Evolutionary conservation across 2,329 filamentous ascomycete genomes (phyloP).

Genomic region (Monilinia vaccinii-corymbosi): DNA sequence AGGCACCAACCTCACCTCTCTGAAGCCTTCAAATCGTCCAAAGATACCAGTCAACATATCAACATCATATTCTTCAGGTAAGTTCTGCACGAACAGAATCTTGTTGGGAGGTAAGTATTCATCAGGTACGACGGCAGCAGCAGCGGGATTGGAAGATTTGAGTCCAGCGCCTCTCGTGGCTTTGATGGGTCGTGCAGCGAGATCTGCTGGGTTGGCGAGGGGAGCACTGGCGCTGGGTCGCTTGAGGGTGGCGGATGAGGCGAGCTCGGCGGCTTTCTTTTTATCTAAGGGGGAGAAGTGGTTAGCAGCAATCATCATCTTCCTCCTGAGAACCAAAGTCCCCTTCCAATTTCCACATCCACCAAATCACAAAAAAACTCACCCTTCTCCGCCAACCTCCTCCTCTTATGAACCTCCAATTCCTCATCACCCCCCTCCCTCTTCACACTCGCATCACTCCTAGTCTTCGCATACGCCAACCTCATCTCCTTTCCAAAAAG

Average conservation of each 20-base stretch:
- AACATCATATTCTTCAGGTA: constrained; percentile 78
- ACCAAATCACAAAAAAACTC: constrained; percentile 19
- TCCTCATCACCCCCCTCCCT: constrained; percentile 66
- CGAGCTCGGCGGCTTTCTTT: constrained; percentile 66
- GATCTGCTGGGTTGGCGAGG: constrained; percentile 32
- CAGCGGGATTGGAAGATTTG: constrained; percentile 62
- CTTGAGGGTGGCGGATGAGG: constrained; percentile 60
- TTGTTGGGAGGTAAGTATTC: constrained; percentile 98
- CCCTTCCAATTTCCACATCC: neutral
- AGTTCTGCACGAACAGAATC: constrained; percentile 86
- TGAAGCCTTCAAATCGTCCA: constrained; percentile 84
- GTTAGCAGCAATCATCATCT: neutral
- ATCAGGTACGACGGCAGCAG: constrained; percentile 76
- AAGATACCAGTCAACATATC: constrained; percentile 76
- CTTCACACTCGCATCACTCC: constrained; percentile 81
- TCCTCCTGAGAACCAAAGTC: neutral
- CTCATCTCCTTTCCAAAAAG: constrained; percentile 88
- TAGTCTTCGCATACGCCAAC: constrained; percentile 69
- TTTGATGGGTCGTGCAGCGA: constrained; percentile 54
- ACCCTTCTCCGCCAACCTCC: constrained; percentile 86
- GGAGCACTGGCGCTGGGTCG: constrained; percentile 39
- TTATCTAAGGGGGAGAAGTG: constrained; percentile 36
- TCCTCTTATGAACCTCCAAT: constrained; percentile 77
- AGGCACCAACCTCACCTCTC: constrained; percentile 82
- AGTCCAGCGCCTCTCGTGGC: constrained; percentile 62